phyloP scores from a whole-genome alignment of 176 grass and related monocot genomes.

The Phoenix roebelenii region DNA sequence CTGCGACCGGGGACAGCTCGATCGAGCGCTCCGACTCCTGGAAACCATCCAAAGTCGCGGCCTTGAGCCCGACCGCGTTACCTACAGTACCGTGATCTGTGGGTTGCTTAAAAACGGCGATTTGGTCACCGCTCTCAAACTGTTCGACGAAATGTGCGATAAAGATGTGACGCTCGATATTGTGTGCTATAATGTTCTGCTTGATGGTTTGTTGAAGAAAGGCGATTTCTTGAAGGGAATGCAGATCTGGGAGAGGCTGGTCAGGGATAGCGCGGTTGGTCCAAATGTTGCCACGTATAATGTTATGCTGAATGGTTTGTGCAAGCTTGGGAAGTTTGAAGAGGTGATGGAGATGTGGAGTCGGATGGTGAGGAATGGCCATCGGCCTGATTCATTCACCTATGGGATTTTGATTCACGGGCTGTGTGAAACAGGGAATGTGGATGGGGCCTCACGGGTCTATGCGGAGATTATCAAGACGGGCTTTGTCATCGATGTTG shows the following conservation, averaged over 20 bases:
- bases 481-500: slow-evolving; percentile 52
- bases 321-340: slow-evolving; percentile 58
- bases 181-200: slow-evolving; percentile 68
- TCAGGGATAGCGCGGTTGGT: slow-evolving; percentile 32
- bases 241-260: slow-evolving; percentile 61
- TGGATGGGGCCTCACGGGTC: slow-evolving; percentile 44
- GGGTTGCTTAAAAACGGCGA: slow-evolving; percentile 38
- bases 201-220: slow-evolving; percentile 49
- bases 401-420: slow-evolving; percentile 73
- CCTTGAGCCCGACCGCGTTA: slow-evolving; percentile 54
- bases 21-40: slow-evolving; percentile 44
- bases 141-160: slow-evolving; percentile 83
- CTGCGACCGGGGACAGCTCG: slow-evolving; percentile 36
- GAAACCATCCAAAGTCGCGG: slow-evolving; percentile 21
- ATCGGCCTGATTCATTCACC: slow-evolving; percentile 41
- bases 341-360: slow-evolving; percentile 56
- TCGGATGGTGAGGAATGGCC: slow-evolving; percentile 69
- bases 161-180: slow-evolving; percentile 44
- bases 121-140: slow-evolving; percentile 29
- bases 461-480: slow-evolving; percentile 71
- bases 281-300: slow-evolving; percentile 66
- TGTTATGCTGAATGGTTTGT: slow-evolving; percentile 78
- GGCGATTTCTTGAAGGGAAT: slow-evolving; percentile 45
- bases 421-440: slow-evolving; percentile 54
- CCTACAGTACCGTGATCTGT: slow-evolving; percentile 62